Conservation (phyloP, 768 basidiomycete species). For the Gelatoporia subvermispora region DNA sequence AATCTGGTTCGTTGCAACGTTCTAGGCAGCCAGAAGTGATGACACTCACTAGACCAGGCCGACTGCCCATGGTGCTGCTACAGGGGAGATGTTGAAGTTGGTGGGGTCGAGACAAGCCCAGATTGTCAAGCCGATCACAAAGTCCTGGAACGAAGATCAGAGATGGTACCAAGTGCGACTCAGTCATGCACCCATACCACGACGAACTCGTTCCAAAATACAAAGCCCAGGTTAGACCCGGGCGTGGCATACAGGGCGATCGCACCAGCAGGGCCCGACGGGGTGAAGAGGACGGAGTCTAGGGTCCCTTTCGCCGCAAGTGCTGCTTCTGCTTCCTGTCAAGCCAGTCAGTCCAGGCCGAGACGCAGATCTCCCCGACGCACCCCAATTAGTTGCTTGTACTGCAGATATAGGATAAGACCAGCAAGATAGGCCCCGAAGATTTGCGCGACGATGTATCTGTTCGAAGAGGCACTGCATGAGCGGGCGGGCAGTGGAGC, state of each 20-base stretch:
- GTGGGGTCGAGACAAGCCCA: constrained; percentile 57
- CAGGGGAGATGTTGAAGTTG: constrained; percentile 51
- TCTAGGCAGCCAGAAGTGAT: not conserved
- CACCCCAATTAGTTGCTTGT: constrained; percentile 44
- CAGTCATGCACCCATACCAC: constrained; percentile 31
- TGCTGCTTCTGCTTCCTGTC: constrained; percentile 22
- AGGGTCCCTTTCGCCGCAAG: constrained; percentile 17
- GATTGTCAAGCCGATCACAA: constrained; percentile 45
- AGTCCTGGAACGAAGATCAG: constrained; percentile 20
- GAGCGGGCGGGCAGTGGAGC: not conserved
- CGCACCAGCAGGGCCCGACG: constrained; percentile 36
- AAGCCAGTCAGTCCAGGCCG: constrained; percentile 28
- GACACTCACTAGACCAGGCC: constrained; percentile 53
- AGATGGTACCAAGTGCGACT: not conserved
- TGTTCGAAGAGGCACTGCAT: not conserved
- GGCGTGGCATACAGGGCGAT: constrained; percentile 46
- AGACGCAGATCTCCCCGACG: not conserved
- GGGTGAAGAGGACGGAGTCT: constrained; percentile 25
- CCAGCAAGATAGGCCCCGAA: constrained; percentile 60
- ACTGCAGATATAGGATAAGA: constrained; percentile 57
- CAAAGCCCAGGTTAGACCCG: constrained; percentile 37
- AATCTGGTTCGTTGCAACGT: not conserved
- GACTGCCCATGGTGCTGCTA: constrained; percentile 45
- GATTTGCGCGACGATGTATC: constrained; percentile 53
- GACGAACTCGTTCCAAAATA: constrained; percentile 55